Evolutionary conservation across 305 asterid genomes (phyloP).

Genomic region (Fraxinus latifolia): DNA sequence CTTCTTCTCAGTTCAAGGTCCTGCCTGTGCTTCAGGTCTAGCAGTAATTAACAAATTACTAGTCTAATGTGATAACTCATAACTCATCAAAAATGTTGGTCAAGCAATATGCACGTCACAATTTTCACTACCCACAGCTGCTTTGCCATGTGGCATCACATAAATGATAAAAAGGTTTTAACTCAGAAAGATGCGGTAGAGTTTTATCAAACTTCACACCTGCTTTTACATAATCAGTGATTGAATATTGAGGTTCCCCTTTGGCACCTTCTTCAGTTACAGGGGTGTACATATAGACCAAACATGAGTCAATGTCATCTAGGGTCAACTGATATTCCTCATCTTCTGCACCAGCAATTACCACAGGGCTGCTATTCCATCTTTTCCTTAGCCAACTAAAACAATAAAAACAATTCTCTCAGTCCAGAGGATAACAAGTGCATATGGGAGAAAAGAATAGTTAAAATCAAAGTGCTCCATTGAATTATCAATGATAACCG

Average conservation of each 20-base stretch:
- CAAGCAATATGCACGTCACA: not conserved
- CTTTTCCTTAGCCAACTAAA: slow-evolving; percentile 87
- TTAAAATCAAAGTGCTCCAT: slow-evolving; percentile 14
- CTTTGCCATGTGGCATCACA: not conserved
- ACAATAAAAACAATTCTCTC: slow-evolving; percentile 21
- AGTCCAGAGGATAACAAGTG: slow-evolving; percentile 6
- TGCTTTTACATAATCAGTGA: slow-evolving; percentile 91
- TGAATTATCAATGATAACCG: slow-evolving; percentile 26
- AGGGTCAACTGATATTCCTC: slow-evolving; percentile 73
- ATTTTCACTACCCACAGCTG: not conserved
- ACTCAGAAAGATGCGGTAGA: slow-evolving; percentile 11
- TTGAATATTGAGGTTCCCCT: slow-evolving; percentile 98
- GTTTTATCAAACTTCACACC: slow-evolving; percentile 40
- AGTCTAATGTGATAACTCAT: slow-evolving; percentile 1
- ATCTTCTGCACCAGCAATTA: slow-evolving; percentile 85
- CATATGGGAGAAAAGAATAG: slow-evolving; percentile 13
- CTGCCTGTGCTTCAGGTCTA: slow-evolving; percentile 2
- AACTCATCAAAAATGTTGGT: slow-evolving; percentile 10
- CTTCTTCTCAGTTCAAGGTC: not conserved
- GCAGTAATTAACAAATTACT: not conserved
- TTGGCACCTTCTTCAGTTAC: slow-evolving; percentile 92
- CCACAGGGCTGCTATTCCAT: slow-evolving; percentile 92
- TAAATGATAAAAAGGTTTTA: not conserved
- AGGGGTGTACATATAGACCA: slow-evolving; percentile 96
- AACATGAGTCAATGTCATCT: slow-evolving; percentile 82